A percentile compares a stretch with the other conserved stretches of the same genome.
Evolutionary conservation across 345 rosid genomes (phyloP).

Genomic region (Isatis tinctoria): DNA sequence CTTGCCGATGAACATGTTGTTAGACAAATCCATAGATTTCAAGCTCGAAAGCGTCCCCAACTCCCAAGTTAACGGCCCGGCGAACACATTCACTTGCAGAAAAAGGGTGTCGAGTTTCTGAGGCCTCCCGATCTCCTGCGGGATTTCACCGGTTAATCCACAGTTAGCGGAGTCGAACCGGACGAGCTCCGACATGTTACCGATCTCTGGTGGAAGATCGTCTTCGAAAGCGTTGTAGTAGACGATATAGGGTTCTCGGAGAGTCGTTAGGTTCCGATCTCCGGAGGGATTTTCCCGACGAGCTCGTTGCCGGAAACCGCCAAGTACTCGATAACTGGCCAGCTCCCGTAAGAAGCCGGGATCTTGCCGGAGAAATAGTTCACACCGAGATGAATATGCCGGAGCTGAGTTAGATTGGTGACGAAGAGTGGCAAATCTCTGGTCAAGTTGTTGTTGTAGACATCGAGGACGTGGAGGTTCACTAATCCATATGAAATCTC

Average conservation of each 20-base stretch:
- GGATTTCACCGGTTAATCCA: conserved; percentile 59
- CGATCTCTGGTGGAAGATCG: conserved; percentile 73
- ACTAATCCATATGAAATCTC: conserved; percentile 48
- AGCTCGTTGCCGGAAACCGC: conserved; percentile 85
- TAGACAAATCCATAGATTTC: conserved; percentile 83
- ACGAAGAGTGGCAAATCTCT: conserved; percentile 67
- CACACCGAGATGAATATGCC: conserved; percentile 81
- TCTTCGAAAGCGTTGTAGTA: conserved; percentile 66
- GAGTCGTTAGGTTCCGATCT: conserved; percentile 60
- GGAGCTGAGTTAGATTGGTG: conserved; percentile 57
- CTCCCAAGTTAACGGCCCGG: conserved; percentile 58
- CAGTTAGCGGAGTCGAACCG: conserved; percentile 74
- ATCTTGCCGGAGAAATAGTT: conserved; percentile 72
- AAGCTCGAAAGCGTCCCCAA: conserved; percentile 62
- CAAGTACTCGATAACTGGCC: conserved; percentile 65
- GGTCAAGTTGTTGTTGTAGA: conserved; percentile 90
- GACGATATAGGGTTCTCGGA: conserved; percentile 74
- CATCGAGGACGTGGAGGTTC: conserved; percentile 72
- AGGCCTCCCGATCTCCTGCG: conserved; percentile 54
- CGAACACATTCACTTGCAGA: conserved; percentile 70
- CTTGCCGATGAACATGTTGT: conserved; percentile 63
- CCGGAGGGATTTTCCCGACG: conserved; percentile 62
- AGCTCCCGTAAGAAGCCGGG: conserved; percentile 68
- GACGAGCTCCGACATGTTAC: conserved; percentile 58
- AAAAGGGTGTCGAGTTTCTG: conserved; percentile 81